Evolutionary conservation across 202 grass and related monocot genomes (phyloP).

Genomic region (Zoysia matrella): DNA sequence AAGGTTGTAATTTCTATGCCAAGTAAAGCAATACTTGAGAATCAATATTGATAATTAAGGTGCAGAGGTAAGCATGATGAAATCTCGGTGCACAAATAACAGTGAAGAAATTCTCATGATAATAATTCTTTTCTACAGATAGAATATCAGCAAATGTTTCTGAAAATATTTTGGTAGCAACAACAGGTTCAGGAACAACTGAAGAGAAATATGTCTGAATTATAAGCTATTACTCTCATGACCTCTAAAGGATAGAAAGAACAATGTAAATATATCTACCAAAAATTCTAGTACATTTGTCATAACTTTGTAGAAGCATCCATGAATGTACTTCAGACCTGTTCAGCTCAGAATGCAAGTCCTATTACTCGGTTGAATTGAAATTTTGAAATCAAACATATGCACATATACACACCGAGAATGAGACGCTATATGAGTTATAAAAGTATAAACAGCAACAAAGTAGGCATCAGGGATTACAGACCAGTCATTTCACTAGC

Average conservation of each 20-base stretch:
- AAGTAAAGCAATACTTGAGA: neutral
- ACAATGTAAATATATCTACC: slow-evolving; percentile 20
- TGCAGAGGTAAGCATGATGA: neutral
- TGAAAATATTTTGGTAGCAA: neutral
- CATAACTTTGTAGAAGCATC: neutral
- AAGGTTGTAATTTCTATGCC: slow-evolving; percentile 1
- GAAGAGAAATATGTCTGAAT: slow-evolving; percentile 25
- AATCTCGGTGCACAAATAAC: neutral
- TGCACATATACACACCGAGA: slow-evolving; percentile 12
- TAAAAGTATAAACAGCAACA: slow-evolving; percentile 27
- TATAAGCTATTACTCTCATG: slow-evolving; percentile 18
- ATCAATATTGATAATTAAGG: neutral
- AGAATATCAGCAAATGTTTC: neutral
- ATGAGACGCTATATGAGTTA: neutral
- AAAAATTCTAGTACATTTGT: neutral
- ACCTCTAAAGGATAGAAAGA: neutral
- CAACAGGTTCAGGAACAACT: slow-evolving; percentile 8
- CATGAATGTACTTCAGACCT: too few species aligned
- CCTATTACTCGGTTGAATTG: neutral
- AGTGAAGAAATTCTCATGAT: slow-evolving; percentile 27
- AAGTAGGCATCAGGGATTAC: slow-evolving; percentile 27
- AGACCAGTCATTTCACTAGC: too few species aligned
- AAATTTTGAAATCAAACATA: slow-evolving; percentile 19
- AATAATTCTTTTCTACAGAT: slow-evolving; percentile 6
- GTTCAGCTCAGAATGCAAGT: too few species aligned